Conservation (phyloP, 352 stramenopile species). For the Phytophthora quininea region DNA sequence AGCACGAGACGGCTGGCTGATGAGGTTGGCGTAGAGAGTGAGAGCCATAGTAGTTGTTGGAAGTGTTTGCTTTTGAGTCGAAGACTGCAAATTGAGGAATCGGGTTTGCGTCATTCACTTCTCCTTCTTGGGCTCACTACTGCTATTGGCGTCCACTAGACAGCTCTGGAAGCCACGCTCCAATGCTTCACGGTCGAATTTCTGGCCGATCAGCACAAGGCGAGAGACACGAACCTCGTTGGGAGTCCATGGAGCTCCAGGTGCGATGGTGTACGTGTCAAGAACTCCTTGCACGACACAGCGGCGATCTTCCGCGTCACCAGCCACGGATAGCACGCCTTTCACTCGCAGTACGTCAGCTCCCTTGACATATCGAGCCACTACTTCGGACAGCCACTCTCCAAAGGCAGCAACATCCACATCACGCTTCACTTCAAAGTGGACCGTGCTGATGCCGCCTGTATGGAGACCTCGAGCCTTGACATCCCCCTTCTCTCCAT, state of each 20-base stretch:
- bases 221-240: slow-evolving; percentile 46
- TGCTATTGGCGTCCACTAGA: slow-evolving; percentile 22
- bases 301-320: slow-evolving; percentile 38
- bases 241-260: slow-evolving; percentile 40
- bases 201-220: slow-evolving; percentile 71
- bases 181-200: slow-evolving; percentile 50
- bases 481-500: slow-evolving; percentile 14
- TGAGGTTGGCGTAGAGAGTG: slow-evolving; percentile 67
- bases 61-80: slow-evolving; percentile 12
- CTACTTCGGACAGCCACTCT: slow-evolving; percentile 65
- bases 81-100: slow-evolving; percentile 19
- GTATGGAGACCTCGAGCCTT: slow-evolving; percentile 48
- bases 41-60: slow-evolving; percentile 30
- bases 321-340: slow-evolving; percentile 55
- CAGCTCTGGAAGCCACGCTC: slow-evolving; percentile 55
- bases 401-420: slow-evolving; percentile 60
- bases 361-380: slow-evolving; percentile 57
- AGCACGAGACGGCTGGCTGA: slow-evolving; percentile 57
- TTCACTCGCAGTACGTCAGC: slow-evolving; percentile 71
- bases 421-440: slow-evolving; percentile 54
- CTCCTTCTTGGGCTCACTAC: slow-evolving; percentile 42
- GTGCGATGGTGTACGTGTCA: slow-evolving; percentile 80
- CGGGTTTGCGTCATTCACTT: slow-evolving; percentile 32
- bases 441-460: slow-evolving; percentile 55
- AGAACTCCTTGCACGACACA: slow-evolving; percentile 76